A percentile compares a stretch with the other conserved stretches of the same genome.
Conservation (phyloP, 2,329 filamentous ascomycete species). For the Plenodomus biglobosus region DNA sequence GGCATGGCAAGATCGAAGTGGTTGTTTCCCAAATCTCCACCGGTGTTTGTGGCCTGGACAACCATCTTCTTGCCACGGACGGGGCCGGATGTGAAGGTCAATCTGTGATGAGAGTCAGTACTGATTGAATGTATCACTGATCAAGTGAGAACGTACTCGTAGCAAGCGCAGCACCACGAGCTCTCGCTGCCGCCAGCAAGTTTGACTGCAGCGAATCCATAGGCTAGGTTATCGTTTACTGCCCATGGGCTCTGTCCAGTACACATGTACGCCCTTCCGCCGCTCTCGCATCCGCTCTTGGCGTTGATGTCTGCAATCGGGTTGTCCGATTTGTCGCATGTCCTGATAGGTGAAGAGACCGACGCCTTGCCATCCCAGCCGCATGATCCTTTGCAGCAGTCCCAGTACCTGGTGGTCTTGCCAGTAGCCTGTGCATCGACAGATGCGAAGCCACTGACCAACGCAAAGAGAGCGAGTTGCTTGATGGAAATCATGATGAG, state of each 20-base stretch:
- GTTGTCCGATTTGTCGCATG: conserved; percentile 60
- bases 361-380: conserved; percentile 60
- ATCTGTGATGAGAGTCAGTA: conserved; percentile 24
- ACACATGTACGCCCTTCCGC: conserved; percentile 61
- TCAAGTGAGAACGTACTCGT: conserved; percentile 45
- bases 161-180: conserved; percentile 67
- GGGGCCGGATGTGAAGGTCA: conserved; percentile 61
- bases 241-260: conserved; percentile 64
- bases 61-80: conserved; percentile 63
- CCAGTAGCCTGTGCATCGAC: conserved; percentile 34
- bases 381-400: conserved; percentile 72
- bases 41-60: conserved; percentile 66
- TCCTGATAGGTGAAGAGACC: conserved; percentile 55
- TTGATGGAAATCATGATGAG: conserved; percentile 33
- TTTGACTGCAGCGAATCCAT: conserved; percentile 66
- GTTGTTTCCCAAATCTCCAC: conserved; percentile 39
- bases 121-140: not conserved
- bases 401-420: conserved; percentile 48
- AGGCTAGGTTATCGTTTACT: conserved; percentile 59
- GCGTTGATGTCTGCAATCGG: conserved; percentile 56
- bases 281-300: conserved; percentile 56
- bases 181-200: conserved; percentile 57
- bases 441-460: conserved; percentile 28
- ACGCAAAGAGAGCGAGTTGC: conserved; percentile 29
- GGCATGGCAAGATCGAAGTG: conserved; percentile 45